Evolutionary conservation across 495 filamentous ascomycete genomes (phyloP).

Genomic region (Penicillium diatomitis): DNA sequence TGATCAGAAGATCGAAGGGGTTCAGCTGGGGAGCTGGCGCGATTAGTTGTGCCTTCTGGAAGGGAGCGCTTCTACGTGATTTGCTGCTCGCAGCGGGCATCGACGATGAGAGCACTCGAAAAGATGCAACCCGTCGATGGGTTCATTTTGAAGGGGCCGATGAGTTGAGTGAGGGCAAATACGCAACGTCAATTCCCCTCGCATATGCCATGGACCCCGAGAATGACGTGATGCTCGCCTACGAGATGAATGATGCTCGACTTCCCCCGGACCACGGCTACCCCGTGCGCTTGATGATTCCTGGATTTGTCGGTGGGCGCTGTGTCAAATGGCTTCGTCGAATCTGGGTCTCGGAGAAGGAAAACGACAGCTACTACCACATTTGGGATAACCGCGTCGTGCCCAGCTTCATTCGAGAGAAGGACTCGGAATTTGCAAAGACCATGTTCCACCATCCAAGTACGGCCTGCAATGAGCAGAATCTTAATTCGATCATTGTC

Average conservation of each 20-base stretch:
- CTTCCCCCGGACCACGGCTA: constrained; percentile 52
- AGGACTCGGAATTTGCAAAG: neutral
- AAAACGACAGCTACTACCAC: neutral
- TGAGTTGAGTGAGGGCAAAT: constrained; percentile 26
- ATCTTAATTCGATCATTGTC: constrained; percentile 1
- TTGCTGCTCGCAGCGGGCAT: neutral
- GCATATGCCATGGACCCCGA: constrained; percentile 35
- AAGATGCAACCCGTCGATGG: constrained; percentile 17
- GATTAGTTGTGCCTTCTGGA: constrained; percentile 53
- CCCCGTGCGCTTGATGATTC: constrained; percentile 47
- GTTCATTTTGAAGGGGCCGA: constrained; percentile 48
- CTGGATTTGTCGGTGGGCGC: constrained; percentile 47
- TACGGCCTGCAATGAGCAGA: neutral
- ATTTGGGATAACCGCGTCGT: neutral
- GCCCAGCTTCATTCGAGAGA: neutral
- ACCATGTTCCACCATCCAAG: neutral
- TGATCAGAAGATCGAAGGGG: constrained; percentile 44
- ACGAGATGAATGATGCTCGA: constrained; percentile 44
- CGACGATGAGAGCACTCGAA: constrained; percentile 15
- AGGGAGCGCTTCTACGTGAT: constrained; percentile 23
- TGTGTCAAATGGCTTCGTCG: constrained; percentile 49
- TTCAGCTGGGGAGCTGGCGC: constrained; percentile 52
- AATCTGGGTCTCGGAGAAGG: neutral
- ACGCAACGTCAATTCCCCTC: constrained; percentile 52
- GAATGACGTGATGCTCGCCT: constrained; percentile 54